phyloP scores from a whole-genome alignment of 2,329 filamentous ascomycete genomes.

The Cladorrhinum sp. region DNA sequence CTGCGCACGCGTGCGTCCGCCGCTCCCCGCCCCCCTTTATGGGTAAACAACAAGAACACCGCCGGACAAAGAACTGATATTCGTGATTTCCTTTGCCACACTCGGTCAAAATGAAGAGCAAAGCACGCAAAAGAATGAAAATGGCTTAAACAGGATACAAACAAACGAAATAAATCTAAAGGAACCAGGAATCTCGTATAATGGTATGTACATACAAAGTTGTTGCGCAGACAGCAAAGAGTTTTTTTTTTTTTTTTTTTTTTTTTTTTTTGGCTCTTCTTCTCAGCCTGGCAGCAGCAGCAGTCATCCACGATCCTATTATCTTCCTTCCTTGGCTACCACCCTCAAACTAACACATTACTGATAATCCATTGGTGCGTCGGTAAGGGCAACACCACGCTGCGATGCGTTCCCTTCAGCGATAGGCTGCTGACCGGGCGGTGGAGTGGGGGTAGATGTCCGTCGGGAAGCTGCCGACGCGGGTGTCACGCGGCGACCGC shows the following conservation, averaged over 20 bases:
- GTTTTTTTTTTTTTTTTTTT: background rate
- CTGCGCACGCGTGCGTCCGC: background rate
- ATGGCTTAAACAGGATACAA: background rate
- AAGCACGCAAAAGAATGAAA: background rate
- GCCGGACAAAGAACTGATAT: background rate
- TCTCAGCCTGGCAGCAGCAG: background rate
- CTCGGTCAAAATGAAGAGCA: background rate
- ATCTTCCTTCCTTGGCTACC: too few relatives aligned
- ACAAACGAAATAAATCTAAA: background rate
- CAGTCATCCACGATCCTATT: too few relatives aligned
- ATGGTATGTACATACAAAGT: background rate
- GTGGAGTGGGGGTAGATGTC: constrained; percentile 15
- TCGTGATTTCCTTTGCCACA: background rate
- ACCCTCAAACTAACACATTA: constrained; percentile 3
- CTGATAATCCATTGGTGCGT: constrained; percentile 76
- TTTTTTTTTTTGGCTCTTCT: too few relatives aligned
- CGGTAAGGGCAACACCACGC: constrained; percentile 64
- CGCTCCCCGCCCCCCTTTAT: too few relatives aligned
- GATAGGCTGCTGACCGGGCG: constrained; percentile 19
- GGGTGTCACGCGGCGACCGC: constrained; percentile 46
- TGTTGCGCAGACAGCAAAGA: background rate
- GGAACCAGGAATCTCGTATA: background rate
- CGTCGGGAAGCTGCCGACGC: constrained; percentile 33
- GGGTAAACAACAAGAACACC: background rate
- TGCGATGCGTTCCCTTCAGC: constrained; percentile 23